These are phyloP conservation scores for Fusarium tuaranense DNA, from an alignment of 2,329 filamentous ascomycete genomes.

Conservation along the genomic window DNA sequence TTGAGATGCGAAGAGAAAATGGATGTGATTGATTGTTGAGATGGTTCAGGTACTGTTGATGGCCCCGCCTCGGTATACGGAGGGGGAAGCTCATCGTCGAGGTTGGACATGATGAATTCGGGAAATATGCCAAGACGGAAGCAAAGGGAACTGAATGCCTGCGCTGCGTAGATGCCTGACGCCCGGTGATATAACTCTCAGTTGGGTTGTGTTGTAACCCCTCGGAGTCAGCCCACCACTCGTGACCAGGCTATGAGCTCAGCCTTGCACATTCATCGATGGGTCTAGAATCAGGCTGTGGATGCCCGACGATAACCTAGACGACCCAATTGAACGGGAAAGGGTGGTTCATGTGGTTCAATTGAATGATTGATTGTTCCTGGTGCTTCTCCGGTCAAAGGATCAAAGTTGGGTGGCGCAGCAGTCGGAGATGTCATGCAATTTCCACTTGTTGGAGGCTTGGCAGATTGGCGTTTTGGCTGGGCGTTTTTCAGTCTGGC, in stretches of 20 bases:
- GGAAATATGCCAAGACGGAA: slow-evolving; percentile 7
- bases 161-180: slow-evolving; percentile 8
- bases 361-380: slow-evolving; percentile 25
- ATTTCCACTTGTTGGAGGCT: slow-evolving; percentile 9
- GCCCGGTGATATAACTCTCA: slow-evolving; percentile 6
- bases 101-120: slow-evolving; percentile 30
- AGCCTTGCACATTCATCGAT: slow-evolving; percentile 24
- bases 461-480: slow-evolving; percentile 17
- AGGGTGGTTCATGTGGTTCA: slow-evolving; percentile 2
- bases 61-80: slow-evolving; percentile 39
- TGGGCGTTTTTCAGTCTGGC: neutral
- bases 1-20: slow-evolving; percentile 52
- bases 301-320: neutral
- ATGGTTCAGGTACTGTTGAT: slow-evolving; percentile 3
- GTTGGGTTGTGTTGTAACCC: neutral
- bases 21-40: slow-evolving; percentile 33
- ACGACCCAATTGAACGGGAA: slow-evolving; percentile 1
- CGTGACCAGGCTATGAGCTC: slow-evolving; percentile 4
- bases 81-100: slow-evolving; percentile 38
- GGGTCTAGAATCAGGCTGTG: neutral
- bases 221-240: slow-evolving; percentile 21
- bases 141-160: neutral
- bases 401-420: slow-evolving; percentile 23
- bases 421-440: slow-evolving; percentile 17
- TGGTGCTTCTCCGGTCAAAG: neutral